Evolutionary conservation across 176 grass and related monocot species (phyloP).

Genomic region (Oryza officinalis): DNA sequence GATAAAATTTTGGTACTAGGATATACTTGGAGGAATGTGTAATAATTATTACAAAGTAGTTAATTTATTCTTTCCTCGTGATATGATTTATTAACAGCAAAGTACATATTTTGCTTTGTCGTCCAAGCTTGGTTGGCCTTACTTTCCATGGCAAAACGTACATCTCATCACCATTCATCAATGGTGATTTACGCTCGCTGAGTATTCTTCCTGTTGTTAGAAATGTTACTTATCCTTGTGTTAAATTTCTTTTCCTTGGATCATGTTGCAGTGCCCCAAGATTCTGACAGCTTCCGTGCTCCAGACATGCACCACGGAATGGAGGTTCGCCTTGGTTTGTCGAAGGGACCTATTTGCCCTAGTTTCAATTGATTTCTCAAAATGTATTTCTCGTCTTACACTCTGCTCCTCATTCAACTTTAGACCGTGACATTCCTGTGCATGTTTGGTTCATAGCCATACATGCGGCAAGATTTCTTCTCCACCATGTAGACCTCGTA

Average conservation of each 20-base stretch:
- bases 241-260: not conserved
- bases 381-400: not conserved
- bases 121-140: not conserved
- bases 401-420: not conserved
- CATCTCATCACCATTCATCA: not conserved
- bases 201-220: not conserved
- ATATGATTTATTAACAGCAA: not conserved
- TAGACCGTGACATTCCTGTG: not conserved
- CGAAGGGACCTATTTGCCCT: conserved; percentile 61
- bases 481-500: no score
- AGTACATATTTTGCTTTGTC: not conserved
- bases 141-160: not conserved
- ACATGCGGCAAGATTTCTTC: no score
- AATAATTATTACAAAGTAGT: not conserved
- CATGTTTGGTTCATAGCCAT: no score
- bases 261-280: conserved; percentile 57
- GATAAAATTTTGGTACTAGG: not conserved
- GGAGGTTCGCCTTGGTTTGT: conserved; percentile 74
- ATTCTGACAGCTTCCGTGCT: conserved; percentile 59
- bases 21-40: not conserved
- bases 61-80: not conserved
- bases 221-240: not conserved
- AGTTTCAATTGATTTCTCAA: conserved; percentile 34
- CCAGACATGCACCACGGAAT: conserved; percentile 72
- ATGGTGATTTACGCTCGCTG: not conserved